These are phyloP conservation scores for Metschnikowia matae DNA, from an alignment of 805 yeast species.

Conservation along the genomic window DNA sequence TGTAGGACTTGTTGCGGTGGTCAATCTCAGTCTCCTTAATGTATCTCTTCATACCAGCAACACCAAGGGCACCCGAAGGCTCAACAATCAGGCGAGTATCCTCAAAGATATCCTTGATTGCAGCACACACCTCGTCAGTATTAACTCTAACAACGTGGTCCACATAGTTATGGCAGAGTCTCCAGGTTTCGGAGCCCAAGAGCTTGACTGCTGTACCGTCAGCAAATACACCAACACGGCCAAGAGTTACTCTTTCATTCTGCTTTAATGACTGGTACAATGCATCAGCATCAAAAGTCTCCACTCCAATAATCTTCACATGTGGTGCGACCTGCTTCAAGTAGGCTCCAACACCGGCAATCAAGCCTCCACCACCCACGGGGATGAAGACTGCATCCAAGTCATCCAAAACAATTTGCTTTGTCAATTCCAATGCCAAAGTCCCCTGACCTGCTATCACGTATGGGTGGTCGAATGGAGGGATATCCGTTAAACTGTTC, in stretches of 20 bases:
- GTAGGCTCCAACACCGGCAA: slow-evolving; percentile 88
- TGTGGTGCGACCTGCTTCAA: slow-evolving; percentile 97
- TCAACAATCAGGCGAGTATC: slow-evolving; percentile 93
- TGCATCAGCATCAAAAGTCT: slow-evolving; percentile 95
- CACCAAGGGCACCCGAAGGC: slow-evolving; percentile 96
- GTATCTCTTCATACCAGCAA: slow-evolving; percentile 90
- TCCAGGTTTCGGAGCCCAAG: slow-evolving; percentile 88
- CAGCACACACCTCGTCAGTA: slow-evolving; percentile 94
- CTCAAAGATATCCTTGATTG: slow-evolving; percentile 92
- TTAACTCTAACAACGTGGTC: slow-evolving; percentile 83
- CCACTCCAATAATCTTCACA: slow-evolving; percentile 91
- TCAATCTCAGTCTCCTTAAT: slow-evolving; percentile 63
- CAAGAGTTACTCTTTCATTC: slow-evolving; percentile 52
- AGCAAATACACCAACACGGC: slow-evolving; percentile 91
- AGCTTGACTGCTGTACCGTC: slow-evolving; percentile 96
- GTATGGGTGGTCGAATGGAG: slow-evolving; percentile 98
- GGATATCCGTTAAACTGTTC: slow-evolving; percentile 80
- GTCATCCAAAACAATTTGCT: slow-evolving; percentile 76
- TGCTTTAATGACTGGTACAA: slow-evolving; percentile 63
- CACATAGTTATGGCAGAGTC: slow-evolving; percentile 70
- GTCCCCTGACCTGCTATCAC: slow-evolving; percentile 99
- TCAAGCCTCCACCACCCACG: slow-evolving; percentile 96
- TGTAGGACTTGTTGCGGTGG: slow-evolving; percentile 66
- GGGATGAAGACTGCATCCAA: slow-evolving; percentile 86
- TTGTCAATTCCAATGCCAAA: slow-evolving; percentile 84